A percentile compares a stretch with the other conserved stretches of the same genome.
These are phyloP conservation scores for Pachysandra terminalis DNA, from an alignment of 164 flowering plant genomes.

Conservation along the genomic window DNA sequence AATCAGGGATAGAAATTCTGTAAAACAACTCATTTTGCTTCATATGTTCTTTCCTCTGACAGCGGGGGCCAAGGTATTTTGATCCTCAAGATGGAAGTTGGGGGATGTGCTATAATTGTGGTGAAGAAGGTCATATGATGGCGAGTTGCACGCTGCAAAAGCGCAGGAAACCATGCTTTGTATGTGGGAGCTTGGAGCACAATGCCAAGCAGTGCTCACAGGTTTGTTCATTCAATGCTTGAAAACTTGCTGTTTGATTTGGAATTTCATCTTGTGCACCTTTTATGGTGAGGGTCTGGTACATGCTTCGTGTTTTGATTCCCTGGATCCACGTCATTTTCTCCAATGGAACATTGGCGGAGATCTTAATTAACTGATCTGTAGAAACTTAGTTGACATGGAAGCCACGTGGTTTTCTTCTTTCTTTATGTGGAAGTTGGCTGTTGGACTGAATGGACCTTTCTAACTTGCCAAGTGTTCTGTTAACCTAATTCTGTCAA, in stretches of 20 bases:
- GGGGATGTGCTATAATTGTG: slow-evolving; percentile 56
- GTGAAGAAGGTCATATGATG: slow-evolving; percentile 55
- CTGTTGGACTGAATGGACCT: neutral
- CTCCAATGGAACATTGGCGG: too few relatives aligned
- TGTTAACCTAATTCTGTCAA: neutral
- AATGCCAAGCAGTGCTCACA: slow-evolving; percentile 59
- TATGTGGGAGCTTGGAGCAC: slow-evolving; percentile 90
- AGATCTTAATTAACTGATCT: too few relatives aligned
- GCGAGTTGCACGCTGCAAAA: slow-evolving; percentile 41
- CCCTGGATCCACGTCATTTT: too few relatives aligned
- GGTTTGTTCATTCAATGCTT: slow-evolving; percentile 34
- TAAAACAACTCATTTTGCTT: slow-evolving; percentile 1
- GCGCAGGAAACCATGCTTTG: slow-evolving; percentile 75
- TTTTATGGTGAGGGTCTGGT: too few relatives aligned
- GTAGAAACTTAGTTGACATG: neutral
- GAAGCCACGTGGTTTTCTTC: neutral
- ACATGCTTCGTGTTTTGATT: too few relatives aligned
- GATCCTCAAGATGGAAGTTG: slow-evolving; percentile 47
- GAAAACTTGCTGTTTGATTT: neutral
- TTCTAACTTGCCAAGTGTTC: neutral
- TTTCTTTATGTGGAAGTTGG: neutral
- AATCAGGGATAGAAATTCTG: too few relatives aligned
- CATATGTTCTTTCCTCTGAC: slow-evolving; percentile 5
- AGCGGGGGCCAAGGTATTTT: slow-evolving; percentile 76
- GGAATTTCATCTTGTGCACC: neutral